phyloP scores from a whole-genome alignment of 306 rosid genomes.

The Fragaria vesca region DNA sequence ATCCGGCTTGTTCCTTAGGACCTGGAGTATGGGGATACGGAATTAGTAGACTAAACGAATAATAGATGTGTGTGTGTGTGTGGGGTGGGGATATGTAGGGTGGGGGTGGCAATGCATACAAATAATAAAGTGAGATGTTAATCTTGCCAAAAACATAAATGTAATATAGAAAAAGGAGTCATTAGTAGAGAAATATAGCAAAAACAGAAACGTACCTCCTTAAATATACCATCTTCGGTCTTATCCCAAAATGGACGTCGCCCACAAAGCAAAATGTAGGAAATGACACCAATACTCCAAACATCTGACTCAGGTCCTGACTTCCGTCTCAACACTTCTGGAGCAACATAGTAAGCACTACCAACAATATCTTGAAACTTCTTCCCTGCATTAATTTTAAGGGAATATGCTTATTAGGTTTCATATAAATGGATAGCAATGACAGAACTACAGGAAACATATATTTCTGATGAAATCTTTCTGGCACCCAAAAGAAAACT shows the following conservation, averaged over 20 bases:
- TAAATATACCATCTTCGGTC: slow-evolving; percentile 99
- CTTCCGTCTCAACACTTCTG: slow-evolving; percentile 93
- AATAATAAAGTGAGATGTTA: background rate
- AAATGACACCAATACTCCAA: slow-evolving; percentile 99
- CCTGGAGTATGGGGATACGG: slow-evolving; percentile 44
- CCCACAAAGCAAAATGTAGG: slow-evolving; percentile 95
- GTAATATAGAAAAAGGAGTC: slow-evolving; percentile 15
- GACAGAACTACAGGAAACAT: slow-evolving; percentile 17
- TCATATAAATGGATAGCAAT: slow-evolving; percentile 16
- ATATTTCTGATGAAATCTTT: background rate
- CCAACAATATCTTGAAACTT: slow-evolving; percentile 93
- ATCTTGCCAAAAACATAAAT: background rate
- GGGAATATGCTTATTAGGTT: slow-evolving; percentile 20
- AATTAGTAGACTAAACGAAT: slow-evolving; percentile 9
- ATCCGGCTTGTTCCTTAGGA: slow-evolving; percentile 88
- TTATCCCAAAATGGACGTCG: slow-evolving; percentile 99
- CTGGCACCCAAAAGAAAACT: background rate
- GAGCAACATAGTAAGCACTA: slow-evolving; percentile 98
- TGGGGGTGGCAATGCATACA: background rate
- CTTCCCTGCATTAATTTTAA: slow-evolving; percentile 57
- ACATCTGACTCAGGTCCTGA: slow-evolving; percentile 99
- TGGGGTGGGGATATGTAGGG: no score
- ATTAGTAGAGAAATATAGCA: slow-evolving; percentile 25
- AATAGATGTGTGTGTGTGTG: background rate
- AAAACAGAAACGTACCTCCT: slow-evolving; percentile 56